A percentile compares a stretch with the other conserved stretches of the same genome.
These are phyloP conservation scores for Spatholobus suberectus DNA, from an alignment of 306 rosid genomes.

Conservation along the genomic window DNA sequence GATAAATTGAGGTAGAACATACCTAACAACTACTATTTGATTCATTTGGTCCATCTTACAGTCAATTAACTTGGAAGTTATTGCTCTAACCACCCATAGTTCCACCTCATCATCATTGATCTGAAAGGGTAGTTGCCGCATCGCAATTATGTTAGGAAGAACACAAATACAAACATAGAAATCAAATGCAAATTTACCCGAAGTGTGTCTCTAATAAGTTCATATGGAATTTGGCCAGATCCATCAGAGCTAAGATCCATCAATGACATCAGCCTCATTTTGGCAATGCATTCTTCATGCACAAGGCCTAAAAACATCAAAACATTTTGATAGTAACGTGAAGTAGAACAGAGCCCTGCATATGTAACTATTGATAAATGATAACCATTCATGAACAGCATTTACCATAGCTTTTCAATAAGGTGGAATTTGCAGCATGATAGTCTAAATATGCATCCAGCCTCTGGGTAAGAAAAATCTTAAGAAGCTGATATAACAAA, in stretches of 20 bases:
- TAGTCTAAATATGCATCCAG: constrained; percentile 85
- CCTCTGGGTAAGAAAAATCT: constrained; percentile 82
- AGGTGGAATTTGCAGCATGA: constrained; percentile 74
- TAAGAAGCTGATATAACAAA: constrained; percentile 78
- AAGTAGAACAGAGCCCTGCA: background rate
- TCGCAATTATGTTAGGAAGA: constrained; percentile 15
- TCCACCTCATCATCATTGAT: constrained; percentile 86
- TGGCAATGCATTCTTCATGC: constrained; percentile 82
- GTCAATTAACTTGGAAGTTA: constrained; percentile 81
- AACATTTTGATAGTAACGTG: background rate
- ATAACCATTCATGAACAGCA: constrained; percentile 13
- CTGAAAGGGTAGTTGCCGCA: constrained; percentile 47
- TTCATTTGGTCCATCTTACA: constrained; percentile 99
- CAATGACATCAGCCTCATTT: constrained; percentile 88
- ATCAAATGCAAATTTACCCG: constrained; percentile 52
- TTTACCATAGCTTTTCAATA: constrained; percentile 76
- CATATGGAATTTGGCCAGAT: constrained; percentile 74
- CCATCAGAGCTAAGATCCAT: constrained; percentile 82
- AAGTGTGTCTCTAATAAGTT: constrained; percentile 75
- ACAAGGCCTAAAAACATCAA: constrained; percentile 65
- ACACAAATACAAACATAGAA: constrained; percentile 16
- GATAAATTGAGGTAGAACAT: constrained; percentile 25
- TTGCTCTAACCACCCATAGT: constrained; percentile 85
- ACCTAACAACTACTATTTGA: constrained; percentile 85
- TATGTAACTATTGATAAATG: background rate